Evolutionary conservation across 164 flowering plant species (phyloP).

Genomic region (Paratinospora sagittata): DNA sequence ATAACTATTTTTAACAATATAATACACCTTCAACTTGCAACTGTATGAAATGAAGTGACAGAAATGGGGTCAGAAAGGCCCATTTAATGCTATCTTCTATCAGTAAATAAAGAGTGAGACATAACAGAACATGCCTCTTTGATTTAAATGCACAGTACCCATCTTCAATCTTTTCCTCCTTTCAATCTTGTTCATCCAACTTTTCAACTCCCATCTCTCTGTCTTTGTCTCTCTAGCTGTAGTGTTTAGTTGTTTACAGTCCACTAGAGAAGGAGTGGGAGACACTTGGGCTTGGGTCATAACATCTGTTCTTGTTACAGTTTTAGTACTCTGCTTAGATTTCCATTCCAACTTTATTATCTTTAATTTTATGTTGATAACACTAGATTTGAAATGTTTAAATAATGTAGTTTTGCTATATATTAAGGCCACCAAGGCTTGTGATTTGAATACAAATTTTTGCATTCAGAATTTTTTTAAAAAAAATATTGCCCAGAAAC

Average conservation of each 20-base stretch:
- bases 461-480: too few species aligned
- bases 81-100: neutral
- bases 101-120: neutral
- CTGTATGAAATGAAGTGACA: neutral
- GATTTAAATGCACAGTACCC: too few species aligned
- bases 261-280: neutral
- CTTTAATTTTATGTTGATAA: neutral
- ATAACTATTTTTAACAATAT: too few species aligned
- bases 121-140: neutral
- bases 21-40: too few species aligned
- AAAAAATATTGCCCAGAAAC: too few species aligned
- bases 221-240: neutral
- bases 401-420: too few species aligned
- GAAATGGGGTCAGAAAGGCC: neutral
- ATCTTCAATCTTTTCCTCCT: too few species aligned
- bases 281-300: neutral
- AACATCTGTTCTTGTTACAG: neutral
- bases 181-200: too few species aligned
- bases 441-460: too few species aligned
- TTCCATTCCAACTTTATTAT: neutral
- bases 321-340: neutral
- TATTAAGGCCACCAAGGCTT: too few species aligned
- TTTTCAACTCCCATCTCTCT: neutral
- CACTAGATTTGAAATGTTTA: neutral
- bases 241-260: too few species aligned